Evolutionary conservation across 345 rosid genomes (phyloP).

Genomic region (Excoecaria cochinchinensis): DNA sequence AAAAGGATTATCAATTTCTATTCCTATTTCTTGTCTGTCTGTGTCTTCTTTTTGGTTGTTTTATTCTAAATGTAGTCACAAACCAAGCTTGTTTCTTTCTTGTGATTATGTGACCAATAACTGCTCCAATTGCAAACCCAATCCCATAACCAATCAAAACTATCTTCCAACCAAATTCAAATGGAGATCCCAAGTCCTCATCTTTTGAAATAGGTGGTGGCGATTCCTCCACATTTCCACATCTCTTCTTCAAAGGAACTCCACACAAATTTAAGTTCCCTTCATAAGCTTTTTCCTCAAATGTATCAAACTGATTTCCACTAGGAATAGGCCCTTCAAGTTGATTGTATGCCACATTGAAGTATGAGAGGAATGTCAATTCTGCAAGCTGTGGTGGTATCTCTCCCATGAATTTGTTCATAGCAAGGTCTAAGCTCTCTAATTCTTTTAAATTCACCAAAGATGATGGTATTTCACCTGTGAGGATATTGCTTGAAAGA

Average conservation of each 20-base stretch:
- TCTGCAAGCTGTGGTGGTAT: neutral
- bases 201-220: neutral
- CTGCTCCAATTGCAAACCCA: conserved; percentile 16
- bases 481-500: neutral
- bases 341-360: conserved; percentile 29
- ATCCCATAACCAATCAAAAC: conserved; percentile 25
- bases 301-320: conserved; percentile 3
- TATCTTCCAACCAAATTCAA: conserved; percentile 19
- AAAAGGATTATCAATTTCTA: neutral
- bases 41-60: neutral
- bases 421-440: neutral
- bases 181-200: neutral
- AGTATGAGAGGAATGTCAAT: conserved; percentile 18
- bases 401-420: neutral
- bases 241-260: conserved; percentile 14
- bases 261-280: conserved; percentile 3
- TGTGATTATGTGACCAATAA: neutral
- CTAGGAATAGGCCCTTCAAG: neutral
- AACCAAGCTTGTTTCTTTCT: conserved; percentile 11
- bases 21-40: neutral
- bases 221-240: neutral
- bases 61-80: neutral
- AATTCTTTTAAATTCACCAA: neutral
- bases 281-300: neutral
- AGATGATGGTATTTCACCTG: neutral